A percentile compares a stretch with the other conserved stretches of the same genome.
phyloP scores from a whole-genome alignment of 345 rosid genomes.

The Geranium rotundifolium region DNA sequence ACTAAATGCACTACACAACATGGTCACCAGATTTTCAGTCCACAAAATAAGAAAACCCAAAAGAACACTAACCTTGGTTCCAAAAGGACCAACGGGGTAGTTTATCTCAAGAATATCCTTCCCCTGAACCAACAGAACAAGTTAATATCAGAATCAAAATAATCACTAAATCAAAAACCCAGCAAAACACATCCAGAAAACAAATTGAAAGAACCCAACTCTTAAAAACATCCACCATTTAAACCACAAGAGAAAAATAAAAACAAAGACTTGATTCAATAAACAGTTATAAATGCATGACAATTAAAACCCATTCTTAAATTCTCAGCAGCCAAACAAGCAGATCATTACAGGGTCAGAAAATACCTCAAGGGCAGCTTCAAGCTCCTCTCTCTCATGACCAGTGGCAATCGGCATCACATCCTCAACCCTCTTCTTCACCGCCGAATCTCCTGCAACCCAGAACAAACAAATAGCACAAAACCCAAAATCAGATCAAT shows the following conservation, averaged over 20 bases:
- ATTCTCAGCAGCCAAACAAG: background rate
- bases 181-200: background rate
- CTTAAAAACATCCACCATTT: too few species aligned
- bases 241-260: too few species aligned
- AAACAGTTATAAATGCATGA: too few species aligned
- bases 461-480: background rate
- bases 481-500: background rate
- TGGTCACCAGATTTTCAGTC: background rate
- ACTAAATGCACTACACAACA: background rate
- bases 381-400: constrained; percentile 85
- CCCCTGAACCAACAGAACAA: constrained; percentile 7
- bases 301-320: too few species aligned
- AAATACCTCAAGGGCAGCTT: constrained; percentile 57
- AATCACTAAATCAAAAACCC: background rate
- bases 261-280: too few species aligned
- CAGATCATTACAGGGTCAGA: background rate
- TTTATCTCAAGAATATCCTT: constrained; percentile 47
- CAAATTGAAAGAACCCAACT: too few species aligned
- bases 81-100: constrained; percentile 67
- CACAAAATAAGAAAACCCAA: background rate
- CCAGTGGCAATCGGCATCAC: constrained; percentile 87
- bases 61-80: constrained; percentile 58
- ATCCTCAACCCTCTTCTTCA: constrained; percentile 62
- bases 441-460: constrained; percentile 12
- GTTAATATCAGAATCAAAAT: background rate